These are phyloP conservation scores for Calonectria pseudoreteaudii DNA, from an alignment of 2,329 filamentous ascomycete genomes.

Conservation along the genomic window DNA sequence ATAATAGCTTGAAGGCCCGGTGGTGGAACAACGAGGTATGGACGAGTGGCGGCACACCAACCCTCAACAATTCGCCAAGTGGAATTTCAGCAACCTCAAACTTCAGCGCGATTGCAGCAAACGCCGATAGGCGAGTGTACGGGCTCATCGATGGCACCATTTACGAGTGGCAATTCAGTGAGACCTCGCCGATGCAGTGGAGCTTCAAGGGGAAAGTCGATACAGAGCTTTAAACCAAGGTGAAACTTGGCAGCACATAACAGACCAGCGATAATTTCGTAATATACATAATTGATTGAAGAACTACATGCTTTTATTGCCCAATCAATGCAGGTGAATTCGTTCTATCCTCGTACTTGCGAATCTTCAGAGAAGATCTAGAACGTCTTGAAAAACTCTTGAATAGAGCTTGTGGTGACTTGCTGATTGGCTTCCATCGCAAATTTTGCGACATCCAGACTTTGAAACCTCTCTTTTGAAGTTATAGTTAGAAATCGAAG, in stretches of 20 bases:
- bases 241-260: too few species aligned
- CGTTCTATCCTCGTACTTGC: not conserved
- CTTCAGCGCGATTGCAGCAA: not conserved
- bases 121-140: not conserved
- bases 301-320: not conserved
- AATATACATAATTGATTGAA: not conserved
- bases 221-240: not conserved
- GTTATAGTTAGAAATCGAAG: too few species aligned
- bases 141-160: not conserved
- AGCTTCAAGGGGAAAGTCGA: not conserved
- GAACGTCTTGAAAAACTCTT: conserved; percentile 3
- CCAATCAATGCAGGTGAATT: not conserved
- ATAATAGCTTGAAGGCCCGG: not conserved
- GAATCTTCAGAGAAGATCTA: not conserved
- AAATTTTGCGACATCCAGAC: conserved; percentile 5
- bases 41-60: not conserved
- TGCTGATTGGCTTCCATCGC: conserved; percentile 14
- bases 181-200: not conserved
- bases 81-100: not conserved
- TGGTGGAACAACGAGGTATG: not conserved
- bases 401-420: not conserved
- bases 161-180: not conserved
- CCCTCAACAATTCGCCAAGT: not conserved
- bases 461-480: not conserved
- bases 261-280: not conserved